Base-by-base conservation (phyloP, 1,284 basidiomycete genomes). In the Puccinia brachypodii region DNA sequence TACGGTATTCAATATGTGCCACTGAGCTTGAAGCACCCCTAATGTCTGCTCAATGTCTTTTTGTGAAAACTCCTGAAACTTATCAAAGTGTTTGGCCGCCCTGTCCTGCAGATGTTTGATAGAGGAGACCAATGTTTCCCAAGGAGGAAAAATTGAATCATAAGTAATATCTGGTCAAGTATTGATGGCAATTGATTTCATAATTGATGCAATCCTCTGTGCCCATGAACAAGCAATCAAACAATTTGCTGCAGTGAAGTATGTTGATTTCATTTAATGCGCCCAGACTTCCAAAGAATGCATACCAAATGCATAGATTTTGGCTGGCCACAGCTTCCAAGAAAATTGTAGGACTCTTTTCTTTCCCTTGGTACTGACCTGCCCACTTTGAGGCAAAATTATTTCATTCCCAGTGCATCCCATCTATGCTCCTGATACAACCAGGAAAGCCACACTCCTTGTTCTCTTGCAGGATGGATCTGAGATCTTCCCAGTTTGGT, bases 251-350 rank as follows among this genome's bases (percentile, higher is more conserved):
- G 1, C 25, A 25, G 47, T 74, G 42, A 9, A 74, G 28, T n/a
- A 74, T 11, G 56, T 56, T 74, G n/a, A 74, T 74, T 3, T 74
- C 25, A 42, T 74, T 74, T 7, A 74, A 47, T 25, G 71, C 47
- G 2, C 42, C 40, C n/a, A n/a, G n/a, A n/a, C n/a, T n/a, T n/a
- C n/a, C n/a, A n/a, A n/a, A 50, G 31, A 40, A 72, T 47, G 64
- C 11, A 36, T 53, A 42, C 44, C 69, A 72, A 13, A 72, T 72
- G 22, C 69, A 6, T 4, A 72, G 44, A 50, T 31, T 72, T 50
- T 72, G 47, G 25, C 22, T n/a, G 3, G 40, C 69, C 8, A 72
- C 44, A 19, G 40, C 69, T 50, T 72, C 69, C 2, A 72, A 28
- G 4, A 72, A 25, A 6, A 72, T 50, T 2, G 38, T 72, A 2